phyloP scores from a whole-genome alignment of 2,329 filamentous ascomycete genomes.

The Fusarium pseudocircinatum region DNA sequence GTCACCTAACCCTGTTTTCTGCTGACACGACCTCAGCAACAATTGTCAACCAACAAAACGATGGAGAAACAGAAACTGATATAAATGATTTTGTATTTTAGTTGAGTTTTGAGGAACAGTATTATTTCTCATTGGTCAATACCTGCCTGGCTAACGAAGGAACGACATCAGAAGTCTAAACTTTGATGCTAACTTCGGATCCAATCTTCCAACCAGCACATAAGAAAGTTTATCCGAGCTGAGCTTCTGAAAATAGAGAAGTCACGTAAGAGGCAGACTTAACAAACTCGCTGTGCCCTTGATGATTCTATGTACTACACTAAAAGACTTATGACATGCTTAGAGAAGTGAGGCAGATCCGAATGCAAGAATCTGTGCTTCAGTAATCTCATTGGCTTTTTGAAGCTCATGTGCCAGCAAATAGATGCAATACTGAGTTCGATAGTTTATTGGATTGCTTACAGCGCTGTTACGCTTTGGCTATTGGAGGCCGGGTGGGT shows the following conservation, averaged over 20 bases:
- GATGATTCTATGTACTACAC: neutral
- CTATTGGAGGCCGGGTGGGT: rapidly evolving
- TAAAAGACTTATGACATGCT: neutral
- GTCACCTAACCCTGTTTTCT: neutral
- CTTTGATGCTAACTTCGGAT: neutral
- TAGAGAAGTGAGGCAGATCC: neutral
- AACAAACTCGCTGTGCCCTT: neutral
- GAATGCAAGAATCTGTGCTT: rapidly evolving
- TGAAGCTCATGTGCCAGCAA: neutral
- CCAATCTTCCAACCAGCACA: neutral
- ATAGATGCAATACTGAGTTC: neutral
- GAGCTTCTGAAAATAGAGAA: rapidly evolving
- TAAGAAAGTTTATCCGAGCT: neutral
- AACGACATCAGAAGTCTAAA: rapidly evolving
- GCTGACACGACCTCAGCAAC: neutral
- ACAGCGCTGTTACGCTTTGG: neutral
- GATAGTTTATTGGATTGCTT: neutral
- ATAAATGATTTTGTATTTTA: too few species aligned
- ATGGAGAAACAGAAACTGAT: too few species aligned
- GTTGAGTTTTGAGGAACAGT: neutral
- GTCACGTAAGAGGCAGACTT: neutral
- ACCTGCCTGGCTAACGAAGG: neutral
- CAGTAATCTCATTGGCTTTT: neutral
- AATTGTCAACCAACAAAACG: too few species aligned
- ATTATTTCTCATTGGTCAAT: neutral